Conservation (phyloP, 495 filamentous ascomycete species). For the Friedmanniomyces simplex region DNA sequence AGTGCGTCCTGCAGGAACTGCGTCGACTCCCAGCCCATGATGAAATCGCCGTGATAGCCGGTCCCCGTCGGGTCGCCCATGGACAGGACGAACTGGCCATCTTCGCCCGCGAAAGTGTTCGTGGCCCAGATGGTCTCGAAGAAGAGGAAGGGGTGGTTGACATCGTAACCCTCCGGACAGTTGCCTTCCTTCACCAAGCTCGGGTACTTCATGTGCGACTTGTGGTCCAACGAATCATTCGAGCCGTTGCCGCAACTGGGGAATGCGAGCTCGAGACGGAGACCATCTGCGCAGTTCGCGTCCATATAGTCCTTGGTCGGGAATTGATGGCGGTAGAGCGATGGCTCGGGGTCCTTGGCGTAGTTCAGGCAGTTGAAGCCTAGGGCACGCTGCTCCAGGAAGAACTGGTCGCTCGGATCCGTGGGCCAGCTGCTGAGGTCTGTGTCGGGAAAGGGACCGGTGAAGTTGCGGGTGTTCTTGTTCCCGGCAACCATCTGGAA, state of each 20-base stretch:
- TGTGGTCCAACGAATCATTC: slow-evolving; percentile 44
- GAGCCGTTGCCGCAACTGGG: slow-evolving; percentile 41
- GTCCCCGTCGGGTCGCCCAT: slow-evolving; percentile 76
- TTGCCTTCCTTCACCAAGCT: slow-evolving; percentile 56
- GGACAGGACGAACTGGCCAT: slow-evolving; percentile 67
- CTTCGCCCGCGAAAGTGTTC: slow-evolving; percentile 50
- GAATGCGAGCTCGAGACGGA: slow-evolving; percentile 50
- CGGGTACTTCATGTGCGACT: slow-evolving; percentile 51
- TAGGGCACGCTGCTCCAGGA: slow-evolving; percentile 67
- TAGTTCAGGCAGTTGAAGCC: slow-evolving; percentile 94
- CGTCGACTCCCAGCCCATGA: slow-evolving; percentile 60
- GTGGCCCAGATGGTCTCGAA: slow-evolving; percentile 87
- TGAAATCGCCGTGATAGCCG: slow-evolving; percentile 81
- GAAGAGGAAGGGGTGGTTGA: slow-evolving; percentile 62
- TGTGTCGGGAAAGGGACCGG: slow-evolving; percentile 51
- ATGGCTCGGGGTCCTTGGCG: slow-evolving; percentile 43
- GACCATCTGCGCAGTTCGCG: slow-evolving; percentile 50
- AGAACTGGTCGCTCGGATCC: slow-evolving; percentile 39
- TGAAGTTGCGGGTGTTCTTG: slow-evolving; percentile 56
- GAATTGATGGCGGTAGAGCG: slow-evolving; percentile 68
- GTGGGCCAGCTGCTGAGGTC: slow-evolving; percentile 8
- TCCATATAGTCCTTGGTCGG: slow-evolving; percentile 73
- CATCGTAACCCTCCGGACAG: slow-evolving; percentile 65
- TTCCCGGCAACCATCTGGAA: slow-evolving; percentile 88
- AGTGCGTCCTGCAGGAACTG: slow-evolving; percentile 50